Conservation (phyloP, 2,329 filamentous ascomycete genomes). For the Xylaria sp. region DNA sequence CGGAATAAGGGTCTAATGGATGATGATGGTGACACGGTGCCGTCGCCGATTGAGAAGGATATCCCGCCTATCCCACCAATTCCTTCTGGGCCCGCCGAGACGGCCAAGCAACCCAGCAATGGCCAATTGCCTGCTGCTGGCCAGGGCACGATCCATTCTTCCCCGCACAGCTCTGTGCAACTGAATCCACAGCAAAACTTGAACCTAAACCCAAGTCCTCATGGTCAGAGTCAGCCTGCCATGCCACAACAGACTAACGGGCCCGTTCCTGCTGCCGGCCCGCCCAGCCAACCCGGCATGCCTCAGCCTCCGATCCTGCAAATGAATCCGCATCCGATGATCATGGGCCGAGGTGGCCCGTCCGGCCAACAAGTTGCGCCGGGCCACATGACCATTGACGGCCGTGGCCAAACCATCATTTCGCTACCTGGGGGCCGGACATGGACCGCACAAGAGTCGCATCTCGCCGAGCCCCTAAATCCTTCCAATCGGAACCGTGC, state of each 20-base stretch:
- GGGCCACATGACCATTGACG: slow-evolving; percentile 39
- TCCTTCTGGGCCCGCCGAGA: slow-evolving; percentile 36
- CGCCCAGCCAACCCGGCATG: slow-evolving; percentile 35
- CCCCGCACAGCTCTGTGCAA: slow-evolving; percentile 38
- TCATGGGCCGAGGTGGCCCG: slow-evolving; percentile 41
- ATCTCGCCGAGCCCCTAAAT: slow-evolving; percentile 61
- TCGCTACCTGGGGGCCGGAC: slow-evolving; percentile 53
- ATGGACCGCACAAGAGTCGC: slow-evolving; percentile 66
- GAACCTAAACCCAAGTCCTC: slow-evolving; percentile 35
- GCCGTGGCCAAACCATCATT: slow-evolving; percentile 42
- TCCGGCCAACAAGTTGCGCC: slow-evolving; percentile 37
- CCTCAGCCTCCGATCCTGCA: slow-evolving; percentile 38
- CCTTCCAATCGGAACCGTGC: slow-evolving; percentile 51
- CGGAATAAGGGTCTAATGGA: slow-evolving; percentile 50
- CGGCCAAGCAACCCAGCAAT: slow-evolving; percentile 44
- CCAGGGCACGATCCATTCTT: slow-evolving; percentile 31
- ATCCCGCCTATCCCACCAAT: slow-evolving; percentile 32
- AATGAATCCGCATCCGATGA: slow-evolving; percentile 34
- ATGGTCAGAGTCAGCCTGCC: slow-evolving; percentile 27
- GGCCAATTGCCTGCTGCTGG: slow-evolving; percentile 40
- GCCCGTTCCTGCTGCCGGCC: slow-evolving; percentile 32
- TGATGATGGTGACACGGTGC: slow-evolving; percentile 46
- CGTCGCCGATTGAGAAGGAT: slow-evolving; percentile 44
- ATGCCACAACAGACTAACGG: slow-evolving; percentile 40
- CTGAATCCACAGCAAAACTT: slow-evolving; percentile 23